These are phyloP conservation scores for Lactarius tabidus DNA, from an alignment of 768 basidiomycete genomes.

Conservation along the genomic window DNA sequence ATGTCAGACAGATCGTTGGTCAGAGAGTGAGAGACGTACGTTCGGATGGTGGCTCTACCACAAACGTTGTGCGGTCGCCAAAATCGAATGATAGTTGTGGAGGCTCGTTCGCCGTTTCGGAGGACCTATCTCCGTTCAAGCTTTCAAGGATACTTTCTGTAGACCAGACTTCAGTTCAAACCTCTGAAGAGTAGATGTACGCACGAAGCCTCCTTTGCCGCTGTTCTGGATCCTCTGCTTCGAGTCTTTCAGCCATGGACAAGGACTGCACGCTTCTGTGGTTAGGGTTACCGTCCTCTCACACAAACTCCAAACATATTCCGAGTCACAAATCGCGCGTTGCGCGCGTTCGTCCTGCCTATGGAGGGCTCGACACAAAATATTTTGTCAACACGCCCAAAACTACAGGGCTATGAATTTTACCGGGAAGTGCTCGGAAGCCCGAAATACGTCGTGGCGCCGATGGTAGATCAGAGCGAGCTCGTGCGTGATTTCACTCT, in stretches of 20 bases:
- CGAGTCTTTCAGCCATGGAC: slow-evolving; percentile 6
- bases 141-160: slow-evolving; percentile 23
- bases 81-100: slow-evolving; percentile 25
- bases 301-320: background rate
- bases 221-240: slow-evolving; percentile 16
- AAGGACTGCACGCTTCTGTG: background rate
- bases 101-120: slow-evolving; percentile 1
- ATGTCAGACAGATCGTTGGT: background rate
- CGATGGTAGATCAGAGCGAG: slow-evolving; percentile 99
- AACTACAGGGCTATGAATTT: slow-evolving; percentile 77
- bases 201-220: slow-evolving; percentile 26
- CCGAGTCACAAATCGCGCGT: background rate
- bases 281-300: slow-evolving; percentile 10
- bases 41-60: slow-evolving; percentile 25
- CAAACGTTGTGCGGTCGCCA: slow-evolving; percentile 27
- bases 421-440: slow-evolving; percentile 74
- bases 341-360: slow-evolving; percentile 7
- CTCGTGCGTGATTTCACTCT: slow-evolving; percentile 53
- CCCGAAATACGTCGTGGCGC: slow-evolving; percentile 88
- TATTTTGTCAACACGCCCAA: slow-evolving; percentile 28
- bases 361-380: slow-evolving; percentile 6
- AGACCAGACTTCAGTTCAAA: background rate
- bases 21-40: slow-evolving; percentile 12
- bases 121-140: background rate
- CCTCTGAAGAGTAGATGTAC: slow-evolving; percentile 4